Conservation (phyloP, 2,329 filamentous ascomycete species). For the Cyphellophora europaea region DNA sequence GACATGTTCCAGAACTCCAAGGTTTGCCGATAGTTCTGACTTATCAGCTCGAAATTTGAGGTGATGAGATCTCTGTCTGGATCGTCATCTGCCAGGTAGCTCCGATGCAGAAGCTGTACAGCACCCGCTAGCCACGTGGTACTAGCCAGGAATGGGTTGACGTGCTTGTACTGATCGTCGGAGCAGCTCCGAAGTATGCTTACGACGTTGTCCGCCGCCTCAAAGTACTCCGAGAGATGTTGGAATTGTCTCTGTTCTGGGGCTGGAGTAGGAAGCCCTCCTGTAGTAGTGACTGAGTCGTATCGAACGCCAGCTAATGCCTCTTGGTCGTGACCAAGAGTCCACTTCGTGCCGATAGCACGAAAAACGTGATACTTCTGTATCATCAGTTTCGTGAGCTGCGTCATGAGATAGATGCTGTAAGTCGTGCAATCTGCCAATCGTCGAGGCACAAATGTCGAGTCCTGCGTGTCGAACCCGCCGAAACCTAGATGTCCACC, state of each 20-base stretch:
- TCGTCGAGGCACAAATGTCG: background rate
- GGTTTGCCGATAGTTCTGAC: constrained; percentile 20
- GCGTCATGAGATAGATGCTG: constrained; percentile 25
- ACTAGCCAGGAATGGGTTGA: constrained; percentile 26
- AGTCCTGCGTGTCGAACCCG: background rate
- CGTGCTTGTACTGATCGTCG: constrained; percentile 21
- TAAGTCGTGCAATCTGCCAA: constrained; percentile 20
- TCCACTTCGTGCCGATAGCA: too few relatives aligned
- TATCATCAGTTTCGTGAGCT: constrained; percentile 27
- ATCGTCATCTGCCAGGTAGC: background rate
- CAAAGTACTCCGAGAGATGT: constrained; percentile 24
- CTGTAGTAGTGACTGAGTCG: background rate
- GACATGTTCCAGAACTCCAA: constrained; percentile 22
- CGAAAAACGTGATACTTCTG: constrained; percentile 24
- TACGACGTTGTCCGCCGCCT: constrained; percentile 23
- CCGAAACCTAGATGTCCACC: constrained; percentile 21
- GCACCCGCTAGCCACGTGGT: constrained; percentile 26
- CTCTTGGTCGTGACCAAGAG: too few relatives aligned
- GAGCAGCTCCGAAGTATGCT: constrained; percentile 18
- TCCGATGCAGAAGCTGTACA: constrained; percentile 20
- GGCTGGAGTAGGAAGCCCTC: too few relatives aligned
- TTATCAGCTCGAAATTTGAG: constrained; percentile 16
- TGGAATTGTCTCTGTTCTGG: too few relatives aligned
- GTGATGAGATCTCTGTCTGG: constrained; percentile 1
- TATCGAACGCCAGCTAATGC: too few relatives aligned